A percentile compares a stretch with the other conserved stretches of the same genome.
Evolutionary conservation across 345 rosid species (phyloP).

Genomic region (Hibiscus mutabilis): DNA sequence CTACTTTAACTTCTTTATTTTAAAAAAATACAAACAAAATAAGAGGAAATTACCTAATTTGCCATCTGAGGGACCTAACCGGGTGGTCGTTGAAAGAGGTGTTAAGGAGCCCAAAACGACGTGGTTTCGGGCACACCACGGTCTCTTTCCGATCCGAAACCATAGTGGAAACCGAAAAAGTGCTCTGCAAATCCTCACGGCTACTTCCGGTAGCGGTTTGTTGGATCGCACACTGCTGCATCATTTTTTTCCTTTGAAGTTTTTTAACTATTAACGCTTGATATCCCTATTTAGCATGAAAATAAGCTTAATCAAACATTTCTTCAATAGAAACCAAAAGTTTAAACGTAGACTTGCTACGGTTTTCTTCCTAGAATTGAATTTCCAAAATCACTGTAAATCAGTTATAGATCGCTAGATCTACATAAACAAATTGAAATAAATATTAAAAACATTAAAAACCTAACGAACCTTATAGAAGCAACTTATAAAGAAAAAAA

Average conservation of each 20-base stretch:
- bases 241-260: neutral
- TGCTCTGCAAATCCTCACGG: constrained; percentile 7
- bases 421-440: constrained; percentile 12
- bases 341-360: neutral
- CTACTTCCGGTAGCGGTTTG: neutral
- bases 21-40: neutral
- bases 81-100: constrained; percentile 7
- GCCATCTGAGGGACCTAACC: constrained; percentile 12
- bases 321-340: neutral
- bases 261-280: neutral
- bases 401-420: constrained; percentile 15
- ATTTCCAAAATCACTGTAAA: neutral
- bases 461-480: neutral
- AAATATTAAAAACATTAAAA: neutral
- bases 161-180: neutral
- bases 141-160: constrained; percentile 8
- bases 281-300: constrained; percentile 5
- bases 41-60: constrained; percentile 8
- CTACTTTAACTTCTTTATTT: neutral
- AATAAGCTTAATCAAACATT: neutral
- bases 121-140: constrained; percentile 14
- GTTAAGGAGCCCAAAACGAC: constrained; percentile 10
- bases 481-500: neutral
- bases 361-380: neutral
- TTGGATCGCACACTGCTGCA: constrained; percentile 9